phyloP scores from a whole-genome alignment of 331 rosid genomes.

The Phaseolus coccineus region DNA sequence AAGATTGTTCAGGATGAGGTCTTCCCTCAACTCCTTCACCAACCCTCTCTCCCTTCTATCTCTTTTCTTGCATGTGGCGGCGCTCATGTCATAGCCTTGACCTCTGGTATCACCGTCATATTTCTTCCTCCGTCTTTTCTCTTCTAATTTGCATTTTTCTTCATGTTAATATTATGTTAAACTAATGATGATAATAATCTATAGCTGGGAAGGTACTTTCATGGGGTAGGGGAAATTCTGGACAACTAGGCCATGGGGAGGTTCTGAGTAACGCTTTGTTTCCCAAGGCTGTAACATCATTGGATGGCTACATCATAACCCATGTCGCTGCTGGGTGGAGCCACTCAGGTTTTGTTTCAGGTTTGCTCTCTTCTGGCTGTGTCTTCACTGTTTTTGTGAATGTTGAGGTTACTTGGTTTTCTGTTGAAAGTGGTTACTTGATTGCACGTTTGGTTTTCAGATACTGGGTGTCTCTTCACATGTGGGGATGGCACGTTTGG shows the following conservation, averaged over 20 bases:
- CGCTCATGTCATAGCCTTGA: constrained; percentile 83
- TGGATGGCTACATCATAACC: constrained; percentile 58
- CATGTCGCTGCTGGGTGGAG: constrained; percentile 93
- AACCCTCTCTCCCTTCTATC: constrained; percentile 52
- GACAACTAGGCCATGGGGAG: constrained; percentile 83
- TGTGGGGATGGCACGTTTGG: constrained; percentile 96
- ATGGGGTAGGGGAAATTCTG: constrained; percentile 93
- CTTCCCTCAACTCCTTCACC: constrained; percentile 70
- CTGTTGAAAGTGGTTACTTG: constrained; percentile 6
- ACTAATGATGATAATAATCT: not conserved
- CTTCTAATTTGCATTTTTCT: not conserved
- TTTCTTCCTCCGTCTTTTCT: not conserved
- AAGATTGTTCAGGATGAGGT: constrained; percentile 63
- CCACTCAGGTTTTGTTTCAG: constrained; percentile 97
- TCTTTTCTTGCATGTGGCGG: constrained; percentile 83
- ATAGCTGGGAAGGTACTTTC: constrained; percentile 79
- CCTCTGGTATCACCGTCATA: constrained; percentile 54
- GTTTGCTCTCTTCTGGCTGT: constrained; percentile 44
- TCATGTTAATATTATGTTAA: not conserved
- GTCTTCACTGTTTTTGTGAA: not conserved
- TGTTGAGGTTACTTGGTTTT: not conserved
- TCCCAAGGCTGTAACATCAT: constrained; percentile 63
- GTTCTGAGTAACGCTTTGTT: constrained; percentile 49
- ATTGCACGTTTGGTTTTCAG: constrained; percentile 47
- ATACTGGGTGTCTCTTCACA: constrained; percentile 66